Conservation (phyloP, 2,329 filamentous ascomycete genomes). For the Mycosphaerella sp. region DNA sequence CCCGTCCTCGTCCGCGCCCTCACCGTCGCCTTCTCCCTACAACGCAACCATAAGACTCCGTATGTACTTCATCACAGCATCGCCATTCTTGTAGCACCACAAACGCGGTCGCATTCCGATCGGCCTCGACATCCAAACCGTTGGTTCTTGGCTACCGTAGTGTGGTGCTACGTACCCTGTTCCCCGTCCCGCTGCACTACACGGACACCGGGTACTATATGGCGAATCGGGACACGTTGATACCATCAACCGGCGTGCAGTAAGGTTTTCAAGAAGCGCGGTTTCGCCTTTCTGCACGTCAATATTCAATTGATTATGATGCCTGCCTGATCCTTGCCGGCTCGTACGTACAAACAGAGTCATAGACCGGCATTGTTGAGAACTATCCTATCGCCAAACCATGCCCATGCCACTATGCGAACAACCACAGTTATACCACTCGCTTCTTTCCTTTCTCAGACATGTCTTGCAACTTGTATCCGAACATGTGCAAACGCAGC, state of each 20-base stretch:
- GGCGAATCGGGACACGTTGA: constrained; percentile 1
- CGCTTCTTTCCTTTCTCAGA: background rate
- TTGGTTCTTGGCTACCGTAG: background rate
- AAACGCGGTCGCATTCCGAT: constrained; percentile 2
- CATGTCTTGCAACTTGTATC: background rate
- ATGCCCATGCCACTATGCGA: background rate
- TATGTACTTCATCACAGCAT: background rate
- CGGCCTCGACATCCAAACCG: background rate
- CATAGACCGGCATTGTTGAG: background rate
- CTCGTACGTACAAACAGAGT: background rate
- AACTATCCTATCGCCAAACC: background rate
- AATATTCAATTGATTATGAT: constrained; percentile 4
- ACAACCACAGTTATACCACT: background rate
- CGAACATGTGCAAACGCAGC: background rate
- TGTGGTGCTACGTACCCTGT: background rate
- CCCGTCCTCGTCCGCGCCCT: no score
- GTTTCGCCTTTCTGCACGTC: constrained; percentile 7
- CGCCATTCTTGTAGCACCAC: background rate
- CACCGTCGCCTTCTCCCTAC: no score
- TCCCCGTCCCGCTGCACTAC: background rate
- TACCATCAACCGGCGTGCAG: background rate
- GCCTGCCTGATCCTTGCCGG: constrained; percentile 3
- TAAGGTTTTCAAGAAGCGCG: constrained; percentile 1
- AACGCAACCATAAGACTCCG: background rate
- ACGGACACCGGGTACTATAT: background rate